Evolutionary conservation across 2,329 filamentous ascomycete species (phyloP), one percentile per base, ranked within the genome.

Genomic region (Sclerotinia glacialis): DNA sequence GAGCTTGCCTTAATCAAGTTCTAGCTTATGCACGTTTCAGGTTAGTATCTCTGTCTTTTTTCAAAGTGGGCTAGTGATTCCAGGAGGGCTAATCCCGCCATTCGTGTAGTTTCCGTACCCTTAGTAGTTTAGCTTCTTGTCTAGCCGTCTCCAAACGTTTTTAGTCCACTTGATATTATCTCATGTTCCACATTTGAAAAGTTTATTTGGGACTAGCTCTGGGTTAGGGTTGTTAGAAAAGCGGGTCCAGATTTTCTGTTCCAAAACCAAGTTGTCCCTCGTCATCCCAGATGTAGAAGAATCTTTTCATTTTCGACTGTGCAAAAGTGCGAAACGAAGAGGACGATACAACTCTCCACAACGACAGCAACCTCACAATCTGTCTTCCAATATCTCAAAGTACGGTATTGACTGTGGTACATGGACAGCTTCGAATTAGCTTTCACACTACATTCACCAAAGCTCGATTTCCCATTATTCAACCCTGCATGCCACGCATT

Each of bases 231-330:
- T 47, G 2, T n/a, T 47, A 12, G 18, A 47, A 47, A 42, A 31
- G 61, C 44, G 23, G 23, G 31, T 53, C 42, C 26, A 12, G 28
- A 54, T 34, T 54, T 55, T 55, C n/a, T 55, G n/a, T 49, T 40
- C 26, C 50, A 64, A 64, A 55, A 44, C 37, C 47, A 64, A 64
- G 49, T 44, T 64, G 61, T 64, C 46, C 61, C 49, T 42, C 61
- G 61, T 64, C 61, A 64, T 64, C 50, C 34, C 58, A 50, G 18
- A 49, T 61, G 46, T 26, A 61, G 58, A 61, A 61, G 58, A 64
- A 64, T 64, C 52, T 64, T 64, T 64, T 64, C 28, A 44, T 64
- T 64, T 64, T 56, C 61, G 14, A 64, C 42, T 64, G 37, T n/a
- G 21, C 34, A 8, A 55, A 56, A 34, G 61, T 56, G 61, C 61